phyloP scores from a whole-genome alignment of 352 stramenopile genomes.

The Phytopythium helicoides region DNA sequence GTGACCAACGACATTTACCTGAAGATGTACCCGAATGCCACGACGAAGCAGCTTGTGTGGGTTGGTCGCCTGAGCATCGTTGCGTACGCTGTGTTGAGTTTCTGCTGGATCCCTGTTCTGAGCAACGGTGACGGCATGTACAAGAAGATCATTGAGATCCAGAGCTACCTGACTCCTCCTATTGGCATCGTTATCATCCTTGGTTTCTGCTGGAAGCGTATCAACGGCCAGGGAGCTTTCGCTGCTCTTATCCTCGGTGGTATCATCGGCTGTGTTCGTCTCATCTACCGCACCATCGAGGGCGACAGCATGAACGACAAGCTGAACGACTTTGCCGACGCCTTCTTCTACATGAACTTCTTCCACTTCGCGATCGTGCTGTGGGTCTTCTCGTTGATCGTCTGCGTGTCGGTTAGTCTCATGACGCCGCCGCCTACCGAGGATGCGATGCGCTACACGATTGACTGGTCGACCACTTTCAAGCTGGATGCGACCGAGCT shows the following conservation, averaged over 20 bases:
- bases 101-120: constrained; percentile 61
- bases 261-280: constrained; percentile 36
- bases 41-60: constrained; percentile 59
- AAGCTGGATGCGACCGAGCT: constrained; percentile 53
- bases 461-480: constrained; percentile 44
- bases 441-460: constrained; percentile 51
- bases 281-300: constrained; percentile 61
- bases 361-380: constrained; percentile 62
- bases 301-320: constrained; percentile 38
- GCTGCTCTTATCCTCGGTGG: constrained; percentile 48
- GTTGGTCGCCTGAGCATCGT: constrained; percentile 51
- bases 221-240: constrained; percentile 48
- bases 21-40: constrained; percentile 42
- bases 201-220: constrained; percentile 46
- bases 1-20: constrained; percentile 71
- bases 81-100: constrained; percentile 47
- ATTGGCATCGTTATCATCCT: constrained; percentile 65
- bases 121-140: constrained; percentile 52
- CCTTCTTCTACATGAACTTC: constrained; percentile 75
- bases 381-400: constrained; percentile 39
- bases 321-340: constrained; percentile 36
- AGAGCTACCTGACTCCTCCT: constrained; percentile 58
- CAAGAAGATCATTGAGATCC: constrained; percentile 59
- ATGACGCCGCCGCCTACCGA: constrained; percentile 31
- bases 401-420: constrained; percentile 55